phyloP scores from a whole-genome alignment of 164 flowering plant genomes.

The Stephania cephalantha region DNA sequence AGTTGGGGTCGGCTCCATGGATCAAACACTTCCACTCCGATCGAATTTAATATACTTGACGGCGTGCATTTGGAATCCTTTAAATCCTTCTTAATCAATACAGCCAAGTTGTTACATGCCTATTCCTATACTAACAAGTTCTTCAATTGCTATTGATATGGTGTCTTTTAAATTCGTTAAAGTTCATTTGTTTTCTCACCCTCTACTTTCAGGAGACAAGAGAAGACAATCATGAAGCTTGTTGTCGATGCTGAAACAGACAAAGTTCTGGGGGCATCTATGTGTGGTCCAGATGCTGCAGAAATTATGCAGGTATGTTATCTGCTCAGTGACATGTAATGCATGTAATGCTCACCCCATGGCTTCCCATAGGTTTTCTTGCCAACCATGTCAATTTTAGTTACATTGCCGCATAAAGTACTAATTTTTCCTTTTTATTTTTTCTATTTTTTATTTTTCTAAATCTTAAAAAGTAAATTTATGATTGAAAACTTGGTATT shows the following conservation, averaged over 20 bases:
- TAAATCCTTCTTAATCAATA: no score
- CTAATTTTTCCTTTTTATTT: background rate
- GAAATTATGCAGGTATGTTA: conserved; percentile 84
- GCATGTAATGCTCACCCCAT: background rate
- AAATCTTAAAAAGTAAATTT: background rate
- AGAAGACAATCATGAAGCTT: conserved; percentile 88
- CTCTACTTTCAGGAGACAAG: conserved; percentile 59
- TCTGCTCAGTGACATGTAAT: background rate
- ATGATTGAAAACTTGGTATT: background rate
- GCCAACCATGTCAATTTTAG: background rate
- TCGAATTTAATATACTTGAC: no score
- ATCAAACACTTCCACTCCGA: no score
- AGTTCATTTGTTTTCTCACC: background rate
- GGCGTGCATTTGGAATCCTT: no score
- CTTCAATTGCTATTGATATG: background rate
- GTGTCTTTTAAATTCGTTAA: background rate
- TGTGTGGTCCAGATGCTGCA: conserved; percentile 97
- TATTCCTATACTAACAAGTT: no score
- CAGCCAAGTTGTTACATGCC: no score
- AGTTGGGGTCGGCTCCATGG: no score
- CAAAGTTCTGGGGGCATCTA: conserved; percentile 91
- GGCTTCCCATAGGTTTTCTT: background rate
- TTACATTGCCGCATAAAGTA: background rate
- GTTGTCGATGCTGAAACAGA: conserved; percentile 82
- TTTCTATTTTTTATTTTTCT: background rate